Percentiles rank a stretch among this genome's conserved stretches.
Evolutionary conservation across 371 early-diverging fungal species (phyloP).

Genomic region (Lichtheimia ornata): DNA sequence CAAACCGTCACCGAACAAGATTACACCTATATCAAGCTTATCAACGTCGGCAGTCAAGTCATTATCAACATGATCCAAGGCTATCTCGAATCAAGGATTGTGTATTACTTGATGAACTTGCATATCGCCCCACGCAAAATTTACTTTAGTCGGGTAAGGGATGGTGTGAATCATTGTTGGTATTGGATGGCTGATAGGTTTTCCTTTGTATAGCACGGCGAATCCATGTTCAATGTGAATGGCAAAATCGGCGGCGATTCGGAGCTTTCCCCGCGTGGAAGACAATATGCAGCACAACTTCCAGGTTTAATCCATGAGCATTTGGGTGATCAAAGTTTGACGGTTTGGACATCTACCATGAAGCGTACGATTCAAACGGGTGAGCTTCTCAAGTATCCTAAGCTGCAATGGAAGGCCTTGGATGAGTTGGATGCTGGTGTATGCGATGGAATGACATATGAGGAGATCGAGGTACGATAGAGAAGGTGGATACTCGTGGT

Average conservation of each 20-base stretch:
- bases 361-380: conserved; percentile 91
- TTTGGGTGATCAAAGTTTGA: conserved; percentile 71
- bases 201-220: conserved; percentile 77
- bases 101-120: conserved; percentile 97
- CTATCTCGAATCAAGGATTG: conserved; percentile 92
- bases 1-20: conserved; percentile 82
- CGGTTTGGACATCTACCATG: conserved; percentile 96
- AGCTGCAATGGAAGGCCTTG: conserved; percentile 94
- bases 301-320: conserved; percentile 78
- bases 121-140: conserved; percentile 94
- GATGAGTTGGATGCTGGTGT: conserved; percentile 97
- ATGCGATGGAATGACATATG: conserved; percentile 98
- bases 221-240: conserved; percentile 82
- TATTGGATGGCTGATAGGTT: not conserved
- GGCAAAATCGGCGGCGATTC: conserved; percentile 97
- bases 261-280: conserved; percentile 85
- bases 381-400: conserved; percentile 71
- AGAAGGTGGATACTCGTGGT: not conserved
- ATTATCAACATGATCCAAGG: conserved; percentile 91
- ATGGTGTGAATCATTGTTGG: too few species aligned
- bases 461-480: conserved; percentile 83
- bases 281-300: conserved; percentile 78
- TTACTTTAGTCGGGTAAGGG: conserved; percentile 75
- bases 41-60: conserved; percentile 91
- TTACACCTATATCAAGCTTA: conserved; percentile 87